Conservation (phyloP, 106 monocot species). For the Amphibolis antarctica region DNA sequence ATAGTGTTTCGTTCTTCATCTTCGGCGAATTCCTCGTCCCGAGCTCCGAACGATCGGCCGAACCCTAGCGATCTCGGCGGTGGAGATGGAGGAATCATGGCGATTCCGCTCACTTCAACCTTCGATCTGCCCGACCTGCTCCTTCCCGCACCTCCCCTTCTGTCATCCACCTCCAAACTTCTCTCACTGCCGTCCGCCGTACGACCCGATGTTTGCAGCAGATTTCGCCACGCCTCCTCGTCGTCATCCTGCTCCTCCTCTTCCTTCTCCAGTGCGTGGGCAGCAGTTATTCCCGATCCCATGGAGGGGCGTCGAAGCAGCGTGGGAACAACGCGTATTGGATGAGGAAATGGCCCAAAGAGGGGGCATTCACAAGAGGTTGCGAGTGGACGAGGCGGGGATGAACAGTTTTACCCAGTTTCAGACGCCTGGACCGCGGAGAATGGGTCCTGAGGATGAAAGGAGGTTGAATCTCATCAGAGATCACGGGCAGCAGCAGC, state of each 20-base stretch:
- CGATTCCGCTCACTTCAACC: background rate
- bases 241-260: background rate
- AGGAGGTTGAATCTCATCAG: slow-evolving; percentile 54
- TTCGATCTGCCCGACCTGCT: background rate
- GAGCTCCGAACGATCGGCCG: background rate
- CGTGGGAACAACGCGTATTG: background rate
- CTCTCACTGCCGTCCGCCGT: background rate
- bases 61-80: background rate
- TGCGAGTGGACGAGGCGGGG: slow-evolving; percentile 1
- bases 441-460: slow-evolving; percentile 33
- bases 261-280: background rate
- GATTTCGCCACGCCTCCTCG: background rate
- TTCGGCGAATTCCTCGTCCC: no score
- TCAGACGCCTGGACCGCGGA: background rate
- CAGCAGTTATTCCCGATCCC: no score
- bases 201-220: background rate
- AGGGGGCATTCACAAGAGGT: slow-evolving; percentile 1
- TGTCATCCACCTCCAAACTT: background rate
- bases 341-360: background rate
- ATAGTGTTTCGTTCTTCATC: no score
- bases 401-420: background rate
- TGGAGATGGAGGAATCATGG: background rate
- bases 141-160: slow-evolving; percentile 2
- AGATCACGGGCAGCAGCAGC: slow-evolving; percentile 38
- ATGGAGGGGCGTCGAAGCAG: background rate